Percentiles rank a stretch among this genome's conserved stretches.
Conservation (phyloP, 2,329 filamentous ascomycete genomes). For the Monilinia polystroma region DNA sequence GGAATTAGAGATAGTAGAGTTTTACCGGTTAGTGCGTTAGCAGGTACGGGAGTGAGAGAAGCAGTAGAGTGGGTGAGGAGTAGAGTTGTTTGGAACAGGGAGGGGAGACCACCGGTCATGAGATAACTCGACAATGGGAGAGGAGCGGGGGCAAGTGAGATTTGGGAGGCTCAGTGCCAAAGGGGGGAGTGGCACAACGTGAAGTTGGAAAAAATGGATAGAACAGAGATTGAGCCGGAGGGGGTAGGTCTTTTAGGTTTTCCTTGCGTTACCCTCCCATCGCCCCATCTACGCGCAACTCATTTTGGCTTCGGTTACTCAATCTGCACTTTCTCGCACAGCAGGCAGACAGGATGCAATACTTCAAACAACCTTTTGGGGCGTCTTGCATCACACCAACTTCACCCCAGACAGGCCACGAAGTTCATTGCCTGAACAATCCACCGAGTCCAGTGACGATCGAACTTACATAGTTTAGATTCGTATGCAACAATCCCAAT, state of each 20-base stretch:
- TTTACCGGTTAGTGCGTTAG: constrained; percentile 87
- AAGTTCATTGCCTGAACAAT: background rate
- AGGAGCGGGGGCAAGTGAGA: constrained; percentile 23
- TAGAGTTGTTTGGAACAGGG: constrained; percentile 94
- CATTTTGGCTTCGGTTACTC: background rate
- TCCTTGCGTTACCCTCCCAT: background rate
- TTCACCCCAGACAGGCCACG: no score
- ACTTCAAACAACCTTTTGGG: background rate
- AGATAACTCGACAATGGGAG: constrained; percentile 50
- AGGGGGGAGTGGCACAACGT: background rate
- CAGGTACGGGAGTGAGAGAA: constrained; percentile 81
- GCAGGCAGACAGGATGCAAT: background rate
- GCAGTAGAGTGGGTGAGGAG: constrained; percentile 96
- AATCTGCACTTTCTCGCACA: background rate
- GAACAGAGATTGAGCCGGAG: background rate
- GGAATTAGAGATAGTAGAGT: constrained; percentile 89
- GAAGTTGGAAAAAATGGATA: background rate
- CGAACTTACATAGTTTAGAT: background rate
- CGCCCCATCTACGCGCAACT: background rate
- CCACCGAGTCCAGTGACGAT: background rate
- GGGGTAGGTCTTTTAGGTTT: background rate
- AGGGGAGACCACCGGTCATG: constrained; percentile 88
- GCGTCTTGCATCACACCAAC: background rate
- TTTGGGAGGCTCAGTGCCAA: background rate
- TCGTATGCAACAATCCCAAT: background rate